Evolutionary conservation across 306 rosid species (phyloP).

Genomic region (Cercis canadensis): DNA sequence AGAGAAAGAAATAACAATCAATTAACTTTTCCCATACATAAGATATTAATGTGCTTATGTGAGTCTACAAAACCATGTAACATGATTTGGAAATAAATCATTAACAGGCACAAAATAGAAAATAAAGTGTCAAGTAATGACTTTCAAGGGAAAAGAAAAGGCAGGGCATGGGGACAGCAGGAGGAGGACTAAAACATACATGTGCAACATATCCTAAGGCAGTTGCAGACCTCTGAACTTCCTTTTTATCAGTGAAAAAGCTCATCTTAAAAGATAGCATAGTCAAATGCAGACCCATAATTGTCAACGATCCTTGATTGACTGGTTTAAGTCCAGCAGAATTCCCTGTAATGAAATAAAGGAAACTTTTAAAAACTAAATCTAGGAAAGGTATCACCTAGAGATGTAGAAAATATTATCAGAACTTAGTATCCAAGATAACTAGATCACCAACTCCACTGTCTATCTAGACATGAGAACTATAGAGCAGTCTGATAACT

Average conservation of each 20-base stretch:
- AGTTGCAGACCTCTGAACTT: constrained; percentile 86
- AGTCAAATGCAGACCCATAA: constrained; percentile 83
- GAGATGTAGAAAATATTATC: constrained; percentile 28
- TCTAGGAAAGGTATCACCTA: constrained; percentile 28
- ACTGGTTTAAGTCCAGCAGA: constrained; percentile 65
- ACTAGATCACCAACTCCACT: constrained; percentile 15
- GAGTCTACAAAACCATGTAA: constrained; percentile 3
- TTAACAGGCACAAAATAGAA: background rate
- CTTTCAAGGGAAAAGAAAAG: constrained; percentile 9
- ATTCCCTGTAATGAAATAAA: constrained; percentile 56
- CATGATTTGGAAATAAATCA: background rate
- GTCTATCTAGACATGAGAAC: background rate
- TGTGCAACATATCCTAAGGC: constrained; percentile 92
- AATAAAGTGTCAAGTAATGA: constrained; percentile 22
- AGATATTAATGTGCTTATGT: background rate
- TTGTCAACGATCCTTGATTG: constrained; percentile 82
- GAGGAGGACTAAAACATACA: constrained; percentile 55
- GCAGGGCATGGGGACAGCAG: background rate
- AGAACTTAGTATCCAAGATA: background rate
- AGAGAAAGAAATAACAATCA: constrained; percentile 30
- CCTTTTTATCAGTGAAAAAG: constrained; percentile 93
- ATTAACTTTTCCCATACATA: constrained; percentile 24
- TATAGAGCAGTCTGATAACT: background rate
- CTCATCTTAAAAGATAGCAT: constrained; percentile 83
- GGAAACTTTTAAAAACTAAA: constrained; percentile 23